Evolutionary conservation across 176 grass and related monocot species (phyloP), one percentile per base, ranked within the genome.

Genomic region (Triticum urartu): DNA sequence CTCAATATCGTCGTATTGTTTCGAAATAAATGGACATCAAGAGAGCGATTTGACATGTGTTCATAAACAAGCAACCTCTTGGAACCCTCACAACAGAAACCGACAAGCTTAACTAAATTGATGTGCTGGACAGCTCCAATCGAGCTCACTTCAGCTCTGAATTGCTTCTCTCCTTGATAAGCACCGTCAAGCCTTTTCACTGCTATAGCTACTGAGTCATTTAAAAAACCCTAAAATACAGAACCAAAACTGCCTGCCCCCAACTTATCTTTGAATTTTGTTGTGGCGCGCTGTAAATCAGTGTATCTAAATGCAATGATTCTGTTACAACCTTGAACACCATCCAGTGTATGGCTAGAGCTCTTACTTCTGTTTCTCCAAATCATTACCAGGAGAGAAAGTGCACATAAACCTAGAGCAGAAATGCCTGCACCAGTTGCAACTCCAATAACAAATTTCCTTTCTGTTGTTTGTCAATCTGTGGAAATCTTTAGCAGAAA

Each of bases 51-150:
- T 20, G 82, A 45, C 91, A 95, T 91, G 72, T 88, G 74, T 86
- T 93, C 94, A 52, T 95, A 95, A 4, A 88, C 91, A 58, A 95
- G 94, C 40, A 95, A 45, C 17, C 71, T 93, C 13, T 9, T 88
- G 5, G 12, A 54, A 1, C 74, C 63, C 24, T 86, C 77, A 26
- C 88, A 91, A 33, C 93, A 95, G 18, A 95, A 94, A 12, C 92
- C 92, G 35, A 88, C 61, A 4, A 94, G 64, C 20, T 25, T 90
- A 63, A 94, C 71, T 38, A 94, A 82, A 78, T 94, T 91, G 4
- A 89, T 85, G 79, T 91, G 92, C 22, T 94, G 92, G 64, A 72
- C 6, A 36, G 35, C 35, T 36, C 65, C 65, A 9, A 68, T 68
- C 15, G 65, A 68, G 65, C 30, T 68, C 32, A 68, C 65, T 68